These are phyloP conservation scores for Lyophyllum semitale DNA, from an alignment of 768 basidiomycete species.

Conservation along the genomic window DNA sequence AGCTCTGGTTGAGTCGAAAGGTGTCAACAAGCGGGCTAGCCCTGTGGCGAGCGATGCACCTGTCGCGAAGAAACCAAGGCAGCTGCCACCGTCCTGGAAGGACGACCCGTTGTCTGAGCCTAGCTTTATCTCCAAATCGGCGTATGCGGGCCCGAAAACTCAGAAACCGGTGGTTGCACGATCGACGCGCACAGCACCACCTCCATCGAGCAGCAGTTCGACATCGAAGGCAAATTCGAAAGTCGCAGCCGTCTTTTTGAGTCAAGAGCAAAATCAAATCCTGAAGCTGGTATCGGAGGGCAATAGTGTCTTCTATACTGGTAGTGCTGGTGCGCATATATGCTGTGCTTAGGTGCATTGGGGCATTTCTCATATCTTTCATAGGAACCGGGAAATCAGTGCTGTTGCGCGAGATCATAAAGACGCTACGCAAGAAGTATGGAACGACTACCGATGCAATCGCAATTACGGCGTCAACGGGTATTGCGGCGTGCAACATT, in stretches of 20 bases:
- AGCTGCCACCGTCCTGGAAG: slow-evolving; percentile 54
- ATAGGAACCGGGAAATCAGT: slow-evolving; percentile 97
- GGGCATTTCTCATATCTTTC: background rate
- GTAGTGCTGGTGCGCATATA: slow-evolving; percentile 78
- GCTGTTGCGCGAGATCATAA: slow-evolving; percentile 89
- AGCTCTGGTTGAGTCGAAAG: slow-evolving; percentile 29
- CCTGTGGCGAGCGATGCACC: slow-evolving; percentile 25
- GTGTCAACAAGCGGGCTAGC: slow-evolving; percentile 41
- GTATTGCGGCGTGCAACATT: slow-evolving; percentile 97
- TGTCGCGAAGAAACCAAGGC: slow-evolving; percentile 54
- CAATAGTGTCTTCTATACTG: slow-evolving; percentile 91
- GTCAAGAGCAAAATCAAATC: slow-evolving; percentile 85
- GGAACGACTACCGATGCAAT: slow-evolving; percentile 65
- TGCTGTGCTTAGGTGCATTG: background rate
- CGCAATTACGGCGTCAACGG: slow-evolving; percentile 89
- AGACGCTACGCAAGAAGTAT: slow-evolving; percentile 59
- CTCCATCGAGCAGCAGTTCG: slow-evolving; percentile 9
- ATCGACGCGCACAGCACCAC: slow-evolving; percentile 6
- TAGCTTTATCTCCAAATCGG: slow-evolving; percentile 26
- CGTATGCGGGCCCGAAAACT: slow-evolving; percentile 12
- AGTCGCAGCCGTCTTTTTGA: slow-evolving; percentile 59
- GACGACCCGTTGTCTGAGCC: slow-evolving; percentile 36
- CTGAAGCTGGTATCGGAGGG: slow-evolving; percentile 74
- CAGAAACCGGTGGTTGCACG: slow-evolving; percentile 9
- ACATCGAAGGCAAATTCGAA: slow-evolving; percentile 28